A percentile compares a stretch with the other conserved stretches of the same genome.
Evolutionary conservation across 305 asterid genomes (phyloP).

Genomic region (Rubia tinctorum): DNA sequence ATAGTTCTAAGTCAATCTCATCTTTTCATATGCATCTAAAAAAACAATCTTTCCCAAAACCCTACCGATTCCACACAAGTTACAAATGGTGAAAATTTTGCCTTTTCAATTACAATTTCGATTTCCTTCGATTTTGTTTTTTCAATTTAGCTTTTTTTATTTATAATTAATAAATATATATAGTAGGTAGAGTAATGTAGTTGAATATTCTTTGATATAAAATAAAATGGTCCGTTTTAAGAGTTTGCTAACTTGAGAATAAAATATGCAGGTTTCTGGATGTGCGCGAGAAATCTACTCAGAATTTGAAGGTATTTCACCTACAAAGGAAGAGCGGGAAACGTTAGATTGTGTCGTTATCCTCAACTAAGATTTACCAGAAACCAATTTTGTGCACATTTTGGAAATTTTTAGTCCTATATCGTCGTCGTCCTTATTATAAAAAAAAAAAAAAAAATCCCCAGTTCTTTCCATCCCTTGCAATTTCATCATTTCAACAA

Average conservation of each 20-base stretch:
- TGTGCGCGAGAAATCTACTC: neutral
- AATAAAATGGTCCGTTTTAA: neutral
- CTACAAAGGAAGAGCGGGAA: neutral
- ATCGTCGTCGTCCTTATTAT: no score
- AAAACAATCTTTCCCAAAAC: no score
- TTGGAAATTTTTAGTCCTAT: neutral
- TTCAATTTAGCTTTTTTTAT: no score
- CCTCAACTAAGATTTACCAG: neutral
- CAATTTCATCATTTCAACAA: neutral
- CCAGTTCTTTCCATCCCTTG: neutral
- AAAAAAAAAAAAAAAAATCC: no score
- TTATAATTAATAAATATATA: no score
- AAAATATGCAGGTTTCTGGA: conserved; percentile 14
- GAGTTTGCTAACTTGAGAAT: neutral
- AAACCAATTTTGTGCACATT: neutral
- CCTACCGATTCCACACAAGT: no score
- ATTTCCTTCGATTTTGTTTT: no score
- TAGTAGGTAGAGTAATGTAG: neutral
- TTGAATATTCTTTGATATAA: no score
- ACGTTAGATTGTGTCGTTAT: neutral
- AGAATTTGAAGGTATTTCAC: neutral
- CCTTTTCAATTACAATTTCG: neutral
- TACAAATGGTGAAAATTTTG: neutral
- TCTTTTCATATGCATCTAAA: no score
- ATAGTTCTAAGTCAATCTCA: no score